A percentile compares a stretch with the other conserved stretches of the same genome.
phyloP scores from a whole-genome alignment of 441 rosid species.

The Brassica hybrid region DNA sequence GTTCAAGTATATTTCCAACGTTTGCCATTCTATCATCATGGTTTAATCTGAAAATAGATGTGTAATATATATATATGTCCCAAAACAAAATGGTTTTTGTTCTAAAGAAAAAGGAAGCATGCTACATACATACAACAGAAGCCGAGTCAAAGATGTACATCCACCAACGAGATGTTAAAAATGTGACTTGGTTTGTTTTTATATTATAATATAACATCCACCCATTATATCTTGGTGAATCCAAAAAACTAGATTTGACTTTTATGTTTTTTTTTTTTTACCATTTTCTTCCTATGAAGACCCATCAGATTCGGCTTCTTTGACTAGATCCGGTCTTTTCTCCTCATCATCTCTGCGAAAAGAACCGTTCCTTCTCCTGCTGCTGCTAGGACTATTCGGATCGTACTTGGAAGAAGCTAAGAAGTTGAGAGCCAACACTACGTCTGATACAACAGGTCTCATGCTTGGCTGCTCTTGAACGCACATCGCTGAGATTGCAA shows the following conservation, averaged over 20 bases:
- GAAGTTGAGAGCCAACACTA: conserved; percentile 81
- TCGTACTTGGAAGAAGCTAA: conserved; percentile 76
- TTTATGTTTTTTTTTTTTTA: neutral
- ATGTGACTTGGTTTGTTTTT: conserved; percentile 10
- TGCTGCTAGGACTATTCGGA: conserved; percentile 45
- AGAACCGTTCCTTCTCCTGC: conserved; percentile 43
- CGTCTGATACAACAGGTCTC: conserved; percentile 91
- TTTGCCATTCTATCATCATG: neutral
- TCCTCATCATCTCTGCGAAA: conserved; percentile 32
- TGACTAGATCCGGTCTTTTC: conserved; percentile 28
- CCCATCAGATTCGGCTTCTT: conserved; percentile 26
- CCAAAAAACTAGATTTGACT: conserved; percentile 29
- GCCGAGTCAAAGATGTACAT: too few species aligned
- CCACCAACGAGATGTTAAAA: conserved; percentile 30
- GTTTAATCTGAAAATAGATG: conserved; percentile 10
- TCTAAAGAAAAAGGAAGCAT: conserved; percentile 32
- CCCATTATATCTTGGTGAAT: conserved; percentile 11
- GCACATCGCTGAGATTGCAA: conserved; percentile 98
- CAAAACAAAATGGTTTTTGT: conserved; percentile 33
- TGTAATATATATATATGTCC: conserved; percentile 31
- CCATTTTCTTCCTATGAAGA: conserved; percentile 35
- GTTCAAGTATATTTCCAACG: neutral
- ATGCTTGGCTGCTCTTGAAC: conserved; percentile 92
- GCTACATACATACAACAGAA: conserved; percentile 49
- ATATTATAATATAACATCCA: neutral